Evolutionary conservation across 2,329 filamentous ascomycete genomes (phyloP).

Genomic region (Parascedosporium putredinis): DNA sequence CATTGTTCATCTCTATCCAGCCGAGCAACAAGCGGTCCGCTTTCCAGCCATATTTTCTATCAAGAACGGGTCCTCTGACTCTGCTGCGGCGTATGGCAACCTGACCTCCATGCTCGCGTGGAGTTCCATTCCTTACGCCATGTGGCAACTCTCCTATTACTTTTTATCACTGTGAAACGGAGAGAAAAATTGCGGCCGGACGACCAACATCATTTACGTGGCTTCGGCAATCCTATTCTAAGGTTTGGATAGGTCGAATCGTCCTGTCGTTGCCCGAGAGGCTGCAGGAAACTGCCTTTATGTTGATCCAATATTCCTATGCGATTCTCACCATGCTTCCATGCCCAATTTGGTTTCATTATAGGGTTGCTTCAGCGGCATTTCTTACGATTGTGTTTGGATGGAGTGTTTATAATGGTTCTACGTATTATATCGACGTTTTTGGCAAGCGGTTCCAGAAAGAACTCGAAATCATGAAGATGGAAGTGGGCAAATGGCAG

Average conservation of each 20-base stretch:
- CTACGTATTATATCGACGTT: constrained; percentile 96
- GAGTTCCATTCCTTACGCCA: constrained; percentile 82
- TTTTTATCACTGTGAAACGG: constrained; percentile 93
- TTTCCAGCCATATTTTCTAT: constrained; percentile 85
- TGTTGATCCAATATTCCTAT: constrained; percentile 90
- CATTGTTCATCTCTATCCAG: constrained; percentile 69
- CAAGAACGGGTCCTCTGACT: constrained; percentile 56
- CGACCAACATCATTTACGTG: constrained; percentile 96
- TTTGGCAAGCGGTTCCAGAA: constrained; percentile 96
- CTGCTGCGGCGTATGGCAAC: constrained; percentile 66
- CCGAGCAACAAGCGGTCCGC: constrained; percentile 51
- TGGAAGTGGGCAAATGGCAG: constrained; percentile 86
- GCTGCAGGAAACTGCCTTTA: constrained; percentile 83
- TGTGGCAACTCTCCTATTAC: constrained; percentile 92
- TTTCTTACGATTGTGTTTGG: constrained; percentile 79
- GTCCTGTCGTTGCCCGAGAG: constrained; percentile 66
- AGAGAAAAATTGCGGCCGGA: constrained; percentile 91
- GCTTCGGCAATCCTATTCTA: constrained; percentile 84
- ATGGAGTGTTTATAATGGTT: constrained; percentile 94
- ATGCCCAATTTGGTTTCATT: constrained; percentile 92
- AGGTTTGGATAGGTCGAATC: constrained; percentile 76
- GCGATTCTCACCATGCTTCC: constrained; percentile 89
- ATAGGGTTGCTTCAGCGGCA: constrained; percentile 61
- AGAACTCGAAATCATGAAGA: constrained; percentile 80
- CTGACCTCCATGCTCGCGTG: constrained; percentile 81